These are phyloP conservation scores for Phytopythium delawarense DNA, from an alignment of 352 stramenopile species.

Conservation along the genomic window DNA sequence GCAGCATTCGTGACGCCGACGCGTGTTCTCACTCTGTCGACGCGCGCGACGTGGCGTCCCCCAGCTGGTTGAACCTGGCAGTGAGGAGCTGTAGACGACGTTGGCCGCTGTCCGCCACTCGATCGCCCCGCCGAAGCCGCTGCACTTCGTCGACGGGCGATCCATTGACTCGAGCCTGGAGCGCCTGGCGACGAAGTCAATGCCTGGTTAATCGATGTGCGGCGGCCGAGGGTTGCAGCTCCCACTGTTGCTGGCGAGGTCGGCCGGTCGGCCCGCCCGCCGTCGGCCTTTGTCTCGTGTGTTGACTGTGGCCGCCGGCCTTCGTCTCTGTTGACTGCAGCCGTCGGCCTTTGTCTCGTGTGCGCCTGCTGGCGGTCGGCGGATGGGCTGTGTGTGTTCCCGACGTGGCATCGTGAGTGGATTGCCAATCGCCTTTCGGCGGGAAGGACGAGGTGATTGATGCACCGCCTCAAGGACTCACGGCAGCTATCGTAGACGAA, in stretches of 20 bases:
- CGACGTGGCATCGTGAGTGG: neutral
- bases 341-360: neutral
- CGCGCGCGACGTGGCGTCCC: neutral
- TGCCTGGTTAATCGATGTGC: neutral
- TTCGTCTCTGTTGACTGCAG: too few species aligned
- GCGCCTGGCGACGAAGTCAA: neutral
- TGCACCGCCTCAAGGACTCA: neutral
- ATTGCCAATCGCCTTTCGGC: neutral
- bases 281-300: too few species aligned
- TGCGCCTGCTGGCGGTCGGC: neutral
- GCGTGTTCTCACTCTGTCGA: neutral
- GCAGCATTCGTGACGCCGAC: neutral
- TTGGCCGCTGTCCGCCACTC: neutral
- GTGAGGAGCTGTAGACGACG: neutral
- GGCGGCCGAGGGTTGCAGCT: neutral
- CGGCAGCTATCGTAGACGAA: neutral
- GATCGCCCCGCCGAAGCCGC: too few species aligned
- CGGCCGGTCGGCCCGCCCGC: neutral
- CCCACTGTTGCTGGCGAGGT: neutral
- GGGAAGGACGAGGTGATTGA: neutral
- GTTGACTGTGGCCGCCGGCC: too few species aligned
- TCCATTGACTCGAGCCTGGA: too few species aligned
- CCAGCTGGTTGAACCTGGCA: neutral
- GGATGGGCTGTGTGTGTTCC: neutral
- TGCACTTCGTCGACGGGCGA: neutral